A percentile compares a stretch with the other conserved stretches of the same genome.
These are phyloP conservation scores for Aspergillus nomiae DNA, from an alignment of 2,329 filamentous ascomycete species.

Conservation along the genomic window DNA sequence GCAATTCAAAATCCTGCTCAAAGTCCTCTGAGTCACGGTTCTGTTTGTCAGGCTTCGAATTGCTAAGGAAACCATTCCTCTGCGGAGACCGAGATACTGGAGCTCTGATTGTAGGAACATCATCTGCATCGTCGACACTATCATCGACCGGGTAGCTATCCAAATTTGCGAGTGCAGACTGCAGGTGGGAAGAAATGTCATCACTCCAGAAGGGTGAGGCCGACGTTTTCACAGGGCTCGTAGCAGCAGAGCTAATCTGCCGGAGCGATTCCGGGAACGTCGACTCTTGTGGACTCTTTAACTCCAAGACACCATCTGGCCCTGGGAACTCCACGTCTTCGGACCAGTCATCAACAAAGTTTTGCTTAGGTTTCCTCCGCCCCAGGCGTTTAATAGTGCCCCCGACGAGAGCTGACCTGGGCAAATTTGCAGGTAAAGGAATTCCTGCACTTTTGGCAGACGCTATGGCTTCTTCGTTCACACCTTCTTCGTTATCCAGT, in stretches of 20 bases:
- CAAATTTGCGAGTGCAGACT: slow-evolving; percentile 57
- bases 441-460: slow-evolving; percentile 88
- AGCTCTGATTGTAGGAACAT: slow-evolving; percentile 69
- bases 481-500: slow-evolving; percentile 80
- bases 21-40: slow-evolving; percentile 64
- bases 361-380: slow-evolving; percentile 69
- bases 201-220: slow-evolving; percentile 31
- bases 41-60: slow-evolving; percentile 52
- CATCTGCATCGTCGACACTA: slow-evolving; percentile 64
- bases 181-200: slow-evolving; percentile 52
- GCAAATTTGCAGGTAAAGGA: slow-evolving; percentile 82
- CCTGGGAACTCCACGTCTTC: slow-evolving; percentile 74
- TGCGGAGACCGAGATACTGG: slow-evolving; percentile 58
- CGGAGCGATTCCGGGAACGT: slow-evolving; percentile 69
- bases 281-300: slow-evolving; percentile 64
- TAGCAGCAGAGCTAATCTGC: slow-evolving; percentile 59
- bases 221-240: slow-evolving; percentile 42
- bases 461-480: slow-evolving; percentile 81
- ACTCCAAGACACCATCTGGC: slow-evolving; percentile 57
- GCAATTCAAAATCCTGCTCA: slow-evolving; percentile 72
- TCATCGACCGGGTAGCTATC: slow-evolving; percentile 66
- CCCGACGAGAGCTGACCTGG: slow-evolving; percentile 83
- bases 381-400: slow-evolving; percentile 92
- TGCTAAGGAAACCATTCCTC: slow-evolving; percentile 54
- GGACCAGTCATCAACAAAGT: slow-evolving; percentile 78